Evolutionary conservation across 1,284 basidiomycete genomes (phyloP), one percentile per base, ranked within the genome.

Genomic region (Cutaneotrichosporon dermatis): DNA sequence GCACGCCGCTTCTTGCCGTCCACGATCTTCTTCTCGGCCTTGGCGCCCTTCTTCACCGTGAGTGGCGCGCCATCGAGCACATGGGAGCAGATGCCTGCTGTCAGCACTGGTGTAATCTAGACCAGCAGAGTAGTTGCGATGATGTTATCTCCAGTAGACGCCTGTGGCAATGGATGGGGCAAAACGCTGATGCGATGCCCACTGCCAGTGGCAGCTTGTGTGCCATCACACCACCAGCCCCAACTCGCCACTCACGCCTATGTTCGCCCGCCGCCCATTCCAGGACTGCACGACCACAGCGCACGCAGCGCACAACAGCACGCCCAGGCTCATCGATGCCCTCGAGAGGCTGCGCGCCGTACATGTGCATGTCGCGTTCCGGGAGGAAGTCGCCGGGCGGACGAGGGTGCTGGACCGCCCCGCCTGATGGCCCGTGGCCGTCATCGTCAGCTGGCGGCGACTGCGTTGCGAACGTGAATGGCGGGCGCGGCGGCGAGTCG

Each of bases 291-390:
- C 90, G 91, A 44, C 79, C 80, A 73, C 91, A 95, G 35, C 90
- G 86, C 52, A 79, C 83, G 76, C 91, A 95, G 61, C 83, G 85
- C 51, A 89, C 84, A 16, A 92, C 76, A 25, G 88, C 89, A 49
- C 88, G 83, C 55, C 76, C 88, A 80, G 25, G 82, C 80, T 77
- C 74, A 40, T 37, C 12, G 42, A 67, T 80, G 52, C 63, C 42
- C 43, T 68, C 81, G 53, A 91, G 81, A 12, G 90, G 89, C 60
- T 86, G 82, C 4, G 85, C 82, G 40, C 90, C 90, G 76, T 88
- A 93, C 61, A 89, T 82, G 80, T 88, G 88, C 90, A 92, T 92
- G 72, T 92, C 89, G 62, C 83, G 84, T 7, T 88, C 88, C 35
- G 88, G 84, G 12, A 92, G 84, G 84, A 89, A 90, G 79, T 85